phyloP scores from a whole-genome alignment of 306 rosid species.

The Crotalaria pallida region DNA sequence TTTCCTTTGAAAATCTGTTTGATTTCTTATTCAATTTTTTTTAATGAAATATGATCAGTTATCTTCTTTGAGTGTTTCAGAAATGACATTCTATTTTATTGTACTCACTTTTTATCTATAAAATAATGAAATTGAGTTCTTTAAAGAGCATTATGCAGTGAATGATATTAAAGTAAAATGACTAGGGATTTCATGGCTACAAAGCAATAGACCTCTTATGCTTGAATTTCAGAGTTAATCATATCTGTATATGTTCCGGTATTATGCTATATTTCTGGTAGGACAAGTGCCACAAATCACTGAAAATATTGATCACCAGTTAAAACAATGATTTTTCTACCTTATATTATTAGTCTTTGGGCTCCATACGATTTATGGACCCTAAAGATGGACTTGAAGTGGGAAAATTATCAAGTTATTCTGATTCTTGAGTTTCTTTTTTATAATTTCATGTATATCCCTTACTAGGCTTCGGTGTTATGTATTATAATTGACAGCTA shows the following conservation, averaged over 20 bases:
- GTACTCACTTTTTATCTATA: not conserved
- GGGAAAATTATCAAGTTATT: not conserved
- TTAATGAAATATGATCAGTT: not conserved
- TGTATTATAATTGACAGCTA: not conserved
- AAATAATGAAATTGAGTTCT: not conserved
- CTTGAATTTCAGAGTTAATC: slow-evolving; percentile 43
- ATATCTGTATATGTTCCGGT: slow-evolving; percentile 46
- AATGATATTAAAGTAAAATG: not conserved
- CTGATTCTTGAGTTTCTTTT: not conserved
- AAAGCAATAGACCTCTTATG: slow-evolving; percentile 32
- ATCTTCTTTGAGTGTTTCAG: not conserved
- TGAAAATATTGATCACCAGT: slow-evolving; percentile 4
- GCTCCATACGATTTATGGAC: not conserved
- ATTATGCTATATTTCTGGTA: slow-evolving; percentile 48
- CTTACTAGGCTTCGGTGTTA: not conserved
- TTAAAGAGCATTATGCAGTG: not conserved
- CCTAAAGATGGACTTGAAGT: not conserved
- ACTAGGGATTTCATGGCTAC: slow-evolving; percentile 40
- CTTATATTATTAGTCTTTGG: not conserved
- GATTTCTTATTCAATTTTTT: not conserved
- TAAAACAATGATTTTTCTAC: not conserved
- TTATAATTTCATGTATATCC: not conserved
- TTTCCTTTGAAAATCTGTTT: too few species aligned
- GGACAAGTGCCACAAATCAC: slow-evolving; percentile 7
- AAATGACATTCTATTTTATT: not conserved